Evolutionary conservation across 129 eudicot species (phyloP).

Genomic region (Lonicera japonica): DNA sequence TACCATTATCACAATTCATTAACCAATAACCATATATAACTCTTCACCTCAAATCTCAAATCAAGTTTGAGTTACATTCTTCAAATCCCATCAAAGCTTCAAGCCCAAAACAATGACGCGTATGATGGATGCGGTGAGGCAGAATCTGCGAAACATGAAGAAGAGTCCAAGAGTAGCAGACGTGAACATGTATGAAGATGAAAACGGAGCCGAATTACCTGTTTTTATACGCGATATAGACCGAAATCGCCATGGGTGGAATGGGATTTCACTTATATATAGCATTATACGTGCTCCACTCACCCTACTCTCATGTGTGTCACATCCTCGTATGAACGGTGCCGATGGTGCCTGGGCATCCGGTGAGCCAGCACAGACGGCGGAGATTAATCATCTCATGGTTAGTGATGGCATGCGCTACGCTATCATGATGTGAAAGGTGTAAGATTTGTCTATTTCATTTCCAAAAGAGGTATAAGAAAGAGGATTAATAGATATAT

Average conservation of each 20-base stretch:
- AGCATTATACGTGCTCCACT: constrained; percentile 48
- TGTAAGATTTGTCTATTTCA: background rate
- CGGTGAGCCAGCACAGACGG: constrained; percentile 39
- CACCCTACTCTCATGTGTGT: constrained; percentile 46
- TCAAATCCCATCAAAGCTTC: constrained; percentile 11
- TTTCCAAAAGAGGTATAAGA: background rate
- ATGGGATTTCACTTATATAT: constrained; percentile 32
- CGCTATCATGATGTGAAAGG: constrained; percentile 54
- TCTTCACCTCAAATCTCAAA: constrained; percentile 20
- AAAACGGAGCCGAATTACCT: constrained; percentile 10
- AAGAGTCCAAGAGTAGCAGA: constrained; percentile 64
- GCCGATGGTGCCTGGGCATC: constrained; percentile 62
- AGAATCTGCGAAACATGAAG: constrained; percentile 16
- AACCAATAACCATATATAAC: constrained; percentile 22
- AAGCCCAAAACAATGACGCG: constrained; percentile 24
- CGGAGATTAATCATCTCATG: constrained; percentile 67
- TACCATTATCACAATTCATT: constrained; percentile 18
- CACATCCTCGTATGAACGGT: constrained; percentile 32
- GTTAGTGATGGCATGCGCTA: constrained; percentile 76
- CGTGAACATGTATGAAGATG: constrained; percentile 48
- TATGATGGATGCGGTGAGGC: constrained; percentile 35
- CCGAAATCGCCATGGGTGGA: constrained; percentile 30
- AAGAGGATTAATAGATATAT: background rate
- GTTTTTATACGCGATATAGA: constrained; percentile 23
- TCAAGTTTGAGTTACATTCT: constrained; percentile 4